Evolutionary conservation across 2,329 filamentous ascomycete genomes (phyloP).

Genomic region (Exophiala oligosperma): DNA sequence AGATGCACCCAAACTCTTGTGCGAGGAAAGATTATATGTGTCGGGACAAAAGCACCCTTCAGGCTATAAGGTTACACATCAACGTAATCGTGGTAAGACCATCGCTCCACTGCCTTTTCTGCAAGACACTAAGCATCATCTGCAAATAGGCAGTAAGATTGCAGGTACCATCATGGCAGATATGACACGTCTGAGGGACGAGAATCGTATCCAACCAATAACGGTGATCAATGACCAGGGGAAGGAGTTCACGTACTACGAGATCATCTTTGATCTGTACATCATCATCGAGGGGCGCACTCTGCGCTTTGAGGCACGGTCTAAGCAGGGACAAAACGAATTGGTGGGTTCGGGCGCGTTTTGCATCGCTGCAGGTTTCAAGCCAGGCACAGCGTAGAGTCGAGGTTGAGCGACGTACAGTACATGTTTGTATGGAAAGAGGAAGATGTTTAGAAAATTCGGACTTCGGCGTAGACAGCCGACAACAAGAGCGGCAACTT

Average conservation of each 20-base stretch:
- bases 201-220: conserved; percentile 24
- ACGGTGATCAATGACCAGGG: conserved; percentile 8
- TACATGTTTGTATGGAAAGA: too few relatives aligned
- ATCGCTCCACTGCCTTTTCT: neutral
- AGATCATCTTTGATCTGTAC: conserved; percentile 30
- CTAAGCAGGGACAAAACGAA: neutral
- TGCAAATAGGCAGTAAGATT: conserved; percentile 23
- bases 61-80: conserved; percentile 25
- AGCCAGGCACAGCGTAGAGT: conserved; percentile 7
- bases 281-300: conserved; percentile 32
- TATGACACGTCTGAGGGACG: conserved; percentile 30
- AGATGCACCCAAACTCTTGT: neutral
- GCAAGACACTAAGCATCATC: neutral
- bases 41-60: conserved; percentile 24
- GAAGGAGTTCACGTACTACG: conserved; percentile 9
- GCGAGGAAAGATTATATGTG: conserved; percentile 20
- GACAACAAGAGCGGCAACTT: too few relatives aligned
- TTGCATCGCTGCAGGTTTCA: conserved; percentile 9
- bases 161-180: conserved; percentile 32
- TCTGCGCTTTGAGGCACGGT: conserved; percentile 30
- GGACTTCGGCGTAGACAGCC: too few relatives aligned
- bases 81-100: conserved; percentile 20
- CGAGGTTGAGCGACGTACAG: too few relatives aligned
- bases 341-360: neutral
- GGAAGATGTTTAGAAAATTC: too few relatives aligned